Conservation (phyloP, 176 grass and related monocot genomes). For the Oryza longistaminata region DNA sequence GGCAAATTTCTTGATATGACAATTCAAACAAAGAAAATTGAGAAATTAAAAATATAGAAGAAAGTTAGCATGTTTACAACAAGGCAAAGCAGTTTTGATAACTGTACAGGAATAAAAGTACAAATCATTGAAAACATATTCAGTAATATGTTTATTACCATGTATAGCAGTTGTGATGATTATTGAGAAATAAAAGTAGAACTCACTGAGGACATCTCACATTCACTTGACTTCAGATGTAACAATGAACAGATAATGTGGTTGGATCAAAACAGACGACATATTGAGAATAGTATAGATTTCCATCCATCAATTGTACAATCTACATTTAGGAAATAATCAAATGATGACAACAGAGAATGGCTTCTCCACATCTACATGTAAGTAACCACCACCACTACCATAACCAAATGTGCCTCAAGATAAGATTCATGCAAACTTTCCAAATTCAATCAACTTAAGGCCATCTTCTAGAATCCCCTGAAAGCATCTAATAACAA, state of each 20-base stretch:
- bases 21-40: not conserved
- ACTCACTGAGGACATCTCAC: not conserved
- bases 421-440: no score
- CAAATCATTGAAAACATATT: not conserved
- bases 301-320: not conserved
- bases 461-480: no score
- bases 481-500: no score
- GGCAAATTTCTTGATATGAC: not conserved
- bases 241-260: not conserved
- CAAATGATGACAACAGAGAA: not conserved
- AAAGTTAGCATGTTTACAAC: not conserved
- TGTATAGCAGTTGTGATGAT: no score
- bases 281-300: conserved; percentile 2
- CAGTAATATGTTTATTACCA: no score
- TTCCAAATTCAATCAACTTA: no score
- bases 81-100: not conserved
- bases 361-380: no score
- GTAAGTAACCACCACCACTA: no score
- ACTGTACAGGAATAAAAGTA: not conserved
- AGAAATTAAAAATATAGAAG: not conserved
- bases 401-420: no score
- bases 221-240: not conserved
- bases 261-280: not conserved
- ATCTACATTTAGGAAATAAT: not conserved
- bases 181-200: no score